Base-by-base conservation (phyloP, 257 asterid species). In the Solanum chaucha region DNA sequence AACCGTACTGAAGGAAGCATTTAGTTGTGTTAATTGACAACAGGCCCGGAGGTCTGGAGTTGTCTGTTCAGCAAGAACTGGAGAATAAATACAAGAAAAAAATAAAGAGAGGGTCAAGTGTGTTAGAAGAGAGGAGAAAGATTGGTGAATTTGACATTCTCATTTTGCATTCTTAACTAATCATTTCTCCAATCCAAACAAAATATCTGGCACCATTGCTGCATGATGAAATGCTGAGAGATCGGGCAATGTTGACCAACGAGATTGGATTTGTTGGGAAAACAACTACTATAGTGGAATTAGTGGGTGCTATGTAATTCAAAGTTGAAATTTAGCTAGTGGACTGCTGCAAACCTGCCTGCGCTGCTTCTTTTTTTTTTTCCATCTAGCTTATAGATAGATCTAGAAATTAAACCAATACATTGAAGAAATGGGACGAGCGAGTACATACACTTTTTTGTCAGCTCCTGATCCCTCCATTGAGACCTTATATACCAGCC, bases 401-500 rank as follows among this genome's bases (percentile, higher is more conserved):
- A 40, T 40, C 61, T 13, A 77, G 83, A 77, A 77, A 44, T 40
- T 24, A 24, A 41, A 78, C 24, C 24, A 78, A 78, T 44, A 41
- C 38, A 78, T 26, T 28, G 64, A 85, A 85, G 26, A 67, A 84
- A 85, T 26, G 87, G 59, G 78, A n/a, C 35, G 61, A 87, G 72
- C 40, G 48, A 77, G 87, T 83, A 86, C 98, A 28, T 93, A 95
- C 98, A 94, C 93, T 93, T 92, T 91, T 58, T 86, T 70, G 30
- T 83, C 92, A 86, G 87, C 87, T 55, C 86, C 87, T n/a, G 86
- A 80, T 84, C 65, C 87, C 74, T 90, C 94, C 87, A 93, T 97
- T 34, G 97, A 58, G 88, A 95, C 94, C 92, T 96, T 96, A 87
- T 94, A 96, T 84, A 93, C 87, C 88, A 96, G 92, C 35, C 99